Percentiles rank a stretch among this genome's conserved stretches.
These are phyloP conservation scores for Tricholoma bakamatsutake DNA, from an alignment of 768 basidiomycete species.

Conservation along the genomic window DNA sequence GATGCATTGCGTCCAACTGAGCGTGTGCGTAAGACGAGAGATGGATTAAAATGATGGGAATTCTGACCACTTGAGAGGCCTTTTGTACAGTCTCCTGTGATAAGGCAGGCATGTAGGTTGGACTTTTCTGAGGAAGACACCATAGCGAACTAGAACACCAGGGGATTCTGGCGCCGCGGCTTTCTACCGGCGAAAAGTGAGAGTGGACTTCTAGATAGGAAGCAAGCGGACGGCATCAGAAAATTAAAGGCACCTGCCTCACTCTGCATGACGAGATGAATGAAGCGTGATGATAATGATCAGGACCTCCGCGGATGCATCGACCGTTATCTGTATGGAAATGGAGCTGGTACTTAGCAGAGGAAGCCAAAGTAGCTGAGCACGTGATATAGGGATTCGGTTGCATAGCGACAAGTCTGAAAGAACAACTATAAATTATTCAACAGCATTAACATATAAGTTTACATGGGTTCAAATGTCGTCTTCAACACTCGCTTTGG, in stretches of 20 bases:
- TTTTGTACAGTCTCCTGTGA: background rate
- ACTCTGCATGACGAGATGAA: background rate
- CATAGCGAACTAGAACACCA: background rate
- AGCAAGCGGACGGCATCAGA: background rate
- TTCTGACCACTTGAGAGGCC: background rate
- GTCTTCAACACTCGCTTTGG: conserved; percentile 11
- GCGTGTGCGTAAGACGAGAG: background rate
- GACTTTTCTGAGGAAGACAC: background rate
- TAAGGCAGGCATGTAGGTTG: background rate
- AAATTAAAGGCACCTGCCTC: background rate
- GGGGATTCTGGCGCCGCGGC: background rate
- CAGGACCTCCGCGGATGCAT: background rate
- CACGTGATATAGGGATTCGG: background rate
- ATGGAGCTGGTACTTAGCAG: background rate
- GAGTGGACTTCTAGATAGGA: background rate
- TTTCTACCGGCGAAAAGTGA: background rate
- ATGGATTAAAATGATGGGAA: background rate
- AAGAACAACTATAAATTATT: background rate
- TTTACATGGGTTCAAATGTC: conserved; percentile 6
- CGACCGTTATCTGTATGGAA: background rate
- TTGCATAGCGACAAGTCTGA: background rate
- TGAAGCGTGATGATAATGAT: background rate
- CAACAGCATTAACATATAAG: background rate
- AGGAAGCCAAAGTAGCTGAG: background rate
- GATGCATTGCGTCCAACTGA: conserved; percentile 7